Evolutionary conservation across 163 green algal genomes (phyloP).

Genomic region (Volvox carteri): DNA sequence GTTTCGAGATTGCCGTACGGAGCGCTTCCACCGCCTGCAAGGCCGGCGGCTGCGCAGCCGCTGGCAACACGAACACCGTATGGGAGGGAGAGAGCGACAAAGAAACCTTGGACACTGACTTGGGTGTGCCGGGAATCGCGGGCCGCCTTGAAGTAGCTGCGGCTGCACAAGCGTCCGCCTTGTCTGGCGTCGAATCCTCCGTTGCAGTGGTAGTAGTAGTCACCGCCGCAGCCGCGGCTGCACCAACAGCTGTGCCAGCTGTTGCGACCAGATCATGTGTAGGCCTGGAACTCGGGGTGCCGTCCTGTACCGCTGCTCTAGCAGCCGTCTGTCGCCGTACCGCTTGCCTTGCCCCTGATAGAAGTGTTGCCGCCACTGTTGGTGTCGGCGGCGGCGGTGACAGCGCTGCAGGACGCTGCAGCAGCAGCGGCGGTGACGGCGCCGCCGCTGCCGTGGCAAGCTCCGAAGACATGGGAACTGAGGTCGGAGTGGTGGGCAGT

Average conservation of each 20-base stretch:
- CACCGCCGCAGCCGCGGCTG: too few relatives aligned
- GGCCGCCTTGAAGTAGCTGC: too few relatives aligned
- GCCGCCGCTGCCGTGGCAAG: background rate
- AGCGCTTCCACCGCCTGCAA: background rate
- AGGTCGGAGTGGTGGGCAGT: background rate
- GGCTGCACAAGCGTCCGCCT: background rate
- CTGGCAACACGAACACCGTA: too few relatives aligned
- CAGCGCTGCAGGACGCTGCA: background rate
- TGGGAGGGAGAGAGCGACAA: background rate
- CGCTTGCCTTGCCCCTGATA: too few relatives aligned
- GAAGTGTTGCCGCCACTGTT: background rate
- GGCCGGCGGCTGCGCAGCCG: too few relatives aligned
- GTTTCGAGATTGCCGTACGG: background rate
- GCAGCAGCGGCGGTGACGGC: background rate
- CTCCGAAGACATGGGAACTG: background rate
- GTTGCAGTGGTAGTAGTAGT: too few relatives aligned
- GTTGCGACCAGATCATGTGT: too few relatives aligned
- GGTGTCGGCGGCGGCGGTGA: background rate
- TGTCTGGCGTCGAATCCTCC: too few relatives aligned
- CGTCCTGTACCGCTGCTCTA: background rate
- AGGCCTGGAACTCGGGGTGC: too few relatives aligned
- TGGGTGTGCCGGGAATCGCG: too few relatives aligned
- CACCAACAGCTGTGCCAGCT: background rate
- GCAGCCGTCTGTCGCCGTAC: background rate
- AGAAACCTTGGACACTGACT: background rate